Base-by-base conservation (phyloP, 129 eudicot species). In the Calendula officinalis region DNA sequence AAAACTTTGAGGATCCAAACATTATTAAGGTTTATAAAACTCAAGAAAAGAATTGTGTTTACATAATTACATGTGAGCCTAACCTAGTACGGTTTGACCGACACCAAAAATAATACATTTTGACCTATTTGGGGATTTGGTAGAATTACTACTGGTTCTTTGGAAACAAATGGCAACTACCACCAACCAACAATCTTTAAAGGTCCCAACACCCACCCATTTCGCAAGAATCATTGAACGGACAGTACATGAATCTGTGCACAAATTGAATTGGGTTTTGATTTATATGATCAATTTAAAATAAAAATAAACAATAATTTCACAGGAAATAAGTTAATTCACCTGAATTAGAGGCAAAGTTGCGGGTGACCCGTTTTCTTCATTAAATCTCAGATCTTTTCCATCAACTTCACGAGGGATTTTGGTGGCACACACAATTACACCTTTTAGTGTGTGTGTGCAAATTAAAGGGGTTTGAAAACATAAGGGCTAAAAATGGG, bases 261-360 rank as follows among this genome's bases (percentile, higher is more conserved):
- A 35, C 68, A 65, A 69, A 75, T 66, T 71, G 65, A 54, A 59
- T 62, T 66, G 55, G 37, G 27, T 39, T 43, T 58, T 27, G 51
- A 64, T 60, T 54, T 60, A 45, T 22, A 1, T 41, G 44, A 59
- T 41, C 11, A 69, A n/a, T 39, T 12, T 12, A 60, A 63, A 52
- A 36, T 33, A 5, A 11, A 37, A 22, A 22, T 22, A 2, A 22
- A 22, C 2, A 2, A 0, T 22, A 2, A 22, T 1, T 30, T 71
- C 76, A 46, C 59, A 38, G 41, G 39, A 72, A 30, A 67, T 27
- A 56, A 63, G 52, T 50, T n/a, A 70, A 49, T 37, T 83, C 89
- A 85, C 92, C 94, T 88, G 96, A 88, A 85, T 82, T 80, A 79
- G 87, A 83, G 83, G 73, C 75, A 79, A 75, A 78, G 69, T 34